Conservation (phyloP, 305 asterid species). For the Nicotiana rustica region DNA sequence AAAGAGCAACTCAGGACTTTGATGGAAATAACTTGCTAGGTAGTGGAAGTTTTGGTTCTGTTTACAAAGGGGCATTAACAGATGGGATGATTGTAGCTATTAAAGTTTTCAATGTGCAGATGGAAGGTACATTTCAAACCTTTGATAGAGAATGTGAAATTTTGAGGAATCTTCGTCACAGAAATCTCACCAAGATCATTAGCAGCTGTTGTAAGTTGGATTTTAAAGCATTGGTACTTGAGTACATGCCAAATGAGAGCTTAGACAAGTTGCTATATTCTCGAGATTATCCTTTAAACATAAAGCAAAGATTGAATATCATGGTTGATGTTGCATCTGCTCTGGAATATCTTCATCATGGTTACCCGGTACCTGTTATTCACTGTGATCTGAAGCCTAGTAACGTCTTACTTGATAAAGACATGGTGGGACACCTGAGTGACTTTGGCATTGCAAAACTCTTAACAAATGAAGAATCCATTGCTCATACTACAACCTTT, state of each 20-base stretch:
- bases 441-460: conserved; percentile 44
- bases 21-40: conserved; percentile 15
- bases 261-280: conserved; percentile 30
- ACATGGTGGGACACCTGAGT: conserved; percentile 42
- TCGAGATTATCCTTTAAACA: background rate
- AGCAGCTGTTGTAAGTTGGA: background rate
- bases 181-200: background rate
- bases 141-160: conserved; percentile 9
- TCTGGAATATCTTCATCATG: conserved; percentile 40
- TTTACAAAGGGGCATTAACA: background rate
- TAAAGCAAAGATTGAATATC: conserved; percentile 34
- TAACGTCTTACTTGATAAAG: conserved; percentile 41
- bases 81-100: background rate
- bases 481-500: conserved; percentile 35
- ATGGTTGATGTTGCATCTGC: conserved; percentile 39
- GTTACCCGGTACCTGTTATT: conserved; percentile 32
- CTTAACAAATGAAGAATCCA: conserved; percentile 16
- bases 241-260: conserved; percentile 33
- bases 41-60: conserved; percentile 5
- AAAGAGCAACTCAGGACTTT: background rate
- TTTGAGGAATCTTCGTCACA: background rate
- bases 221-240: conserved; percentile 31
- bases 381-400: conserved; percentile 44
- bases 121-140: conserved; percentile 14
- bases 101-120: background rate